Evolutionary conservation across 2,329 filamentous ascomycete species (phyloP), one percentile per base, ranked within the genome.

Genomic region (Penicillium expansum): DNA sequence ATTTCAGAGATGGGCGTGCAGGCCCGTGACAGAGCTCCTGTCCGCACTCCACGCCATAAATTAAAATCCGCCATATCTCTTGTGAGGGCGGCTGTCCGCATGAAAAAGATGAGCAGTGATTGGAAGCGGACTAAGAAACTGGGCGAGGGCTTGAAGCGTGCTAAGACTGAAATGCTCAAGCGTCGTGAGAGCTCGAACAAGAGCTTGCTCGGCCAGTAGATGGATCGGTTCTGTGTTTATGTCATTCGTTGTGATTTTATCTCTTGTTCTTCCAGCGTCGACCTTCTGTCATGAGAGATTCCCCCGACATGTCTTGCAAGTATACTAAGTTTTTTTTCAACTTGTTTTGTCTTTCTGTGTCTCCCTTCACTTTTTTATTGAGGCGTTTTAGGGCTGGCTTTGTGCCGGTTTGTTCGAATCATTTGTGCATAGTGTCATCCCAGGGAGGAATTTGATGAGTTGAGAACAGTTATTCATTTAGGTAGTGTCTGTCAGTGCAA

Each of bases 1-100:
- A 86, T 97, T 61, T 85, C 89, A 66, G 84, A 89, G 66, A 96
- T 97, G 80, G 91, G 90, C 61, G 85, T 90, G 61, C 82, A 80
- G 33, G 76, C 72, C 30, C 71, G 68, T 33, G 69, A 69, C 33
- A 66, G 67, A 45, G 64, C 55, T 32, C 67, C 65, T 59, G 54
- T 69, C 56, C 69, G 71, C 52, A 67, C 67, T 42, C 71, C 76
- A 47, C 69, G 71, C 33, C 74, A 71, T 57, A 80, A 78, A 58
- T 63, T 80, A 32, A 73, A 72, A 54, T 72, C 73, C 11, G 75
- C 73, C 27, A 70, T 76, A n/a, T 74, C 71, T 18, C 69, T 71
- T 24, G 73, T 79, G n/a, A 67, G 77, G 48, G 78, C 78, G 6
- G 67, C 72, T 37, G 72, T 75, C n/a, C 72, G 77, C 20, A 80